A percentile compares a stretch with the other conserved stretches of the same genome.
Conservation (phyloP, 83 land plant species). For the Diphasiastrum complanatum region DNA sequence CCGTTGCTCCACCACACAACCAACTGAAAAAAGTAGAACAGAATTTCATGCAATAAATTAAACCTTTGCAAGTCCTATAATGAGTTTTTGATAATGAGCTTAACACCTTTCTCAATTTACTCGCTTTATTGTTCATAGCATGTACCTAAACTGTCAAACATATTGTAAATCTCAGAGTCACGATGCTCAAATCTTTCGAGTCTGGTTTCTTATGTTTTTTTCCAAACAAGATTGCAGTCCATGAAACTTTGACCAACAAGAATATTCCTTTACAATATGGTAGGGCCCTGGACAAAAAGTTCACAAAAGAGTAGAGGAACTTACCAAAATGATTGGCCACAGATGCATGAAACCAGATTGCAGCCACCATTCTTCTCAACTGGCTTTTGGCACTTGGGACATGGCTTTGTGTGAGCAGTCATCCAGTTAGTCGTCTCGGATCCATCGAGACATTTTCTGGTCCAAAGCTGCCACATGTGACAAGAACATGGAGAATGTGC, state of each 20-base stretch:
- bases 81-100: no score
- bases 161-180: no score
- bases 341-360: conserved; percentile 72
- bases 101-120: no score
- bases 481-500: conserved; percentile 98
- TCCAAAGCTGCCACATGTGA: conserved; percentile 92
- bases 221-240: no score
- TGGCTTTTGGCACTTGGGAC: conserved; percentile 92
- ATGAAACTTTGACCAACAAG: not conserved
- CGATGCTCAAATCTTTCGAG: no score
- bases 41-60: not conserved
- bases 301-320: not conserved
- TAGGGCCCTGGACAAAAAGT: not conserved
- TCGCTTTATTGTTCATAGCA: no score
- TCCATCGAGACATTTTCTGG: conserved; percentile 82
- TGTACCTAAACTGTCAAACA: no score
- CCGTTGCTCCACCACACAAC: conserved; percentile 89
- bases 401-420: conserved; percentile 82
- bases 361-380: conserved; percentile 99
- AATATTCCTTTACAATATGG: not conserved
- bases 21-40: conserved; percentile 43
- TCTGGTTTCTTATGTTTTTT: no score
- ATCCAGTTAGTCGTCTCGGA: conserved; percentile 92
- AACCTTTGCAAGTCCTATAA: no score
- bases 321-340: conserved; percentile 92